phyloP scores from a whole-genome alignment of 164 flowering plant genomes.

The Protea cynaroides region DNA sequence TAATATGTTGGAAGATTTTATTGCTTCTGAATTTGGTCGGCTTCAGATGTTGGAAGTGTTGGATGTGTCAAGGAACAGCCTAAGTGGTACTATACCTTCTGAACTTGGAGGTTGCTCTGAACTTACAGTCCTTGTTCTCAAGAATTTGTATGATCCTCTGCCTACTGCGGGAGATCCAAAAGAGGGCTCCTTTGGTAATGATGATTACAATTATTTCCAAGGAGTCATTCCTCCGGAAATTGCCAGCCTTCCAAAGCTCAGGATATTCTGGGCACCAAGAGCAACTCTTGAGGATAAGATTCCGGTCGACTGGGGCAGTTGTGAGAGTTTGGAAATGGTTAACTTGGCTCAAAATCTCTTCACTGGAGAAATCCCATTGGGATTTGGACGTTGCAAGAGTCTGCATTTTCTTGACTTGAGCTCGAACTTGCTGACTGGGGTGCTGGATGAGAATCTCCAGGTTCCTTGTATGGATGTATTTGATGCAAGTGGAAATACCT shows the following conservation, averaged over 20 bases:
- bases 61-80: constrained; percentile 68
- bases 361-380: constrained; percentile 42
- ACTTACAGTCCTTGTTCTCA: constrained; percentile 56
- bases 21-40: constrained; percentile 58
- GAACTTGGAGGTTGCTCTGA: constrained; percentile 44
- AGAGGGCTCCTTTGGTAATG: constrained; percentile 22
- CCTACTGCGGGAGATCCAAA: constrained; percentile 1
- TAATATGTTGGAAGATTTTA: constrained; percentile 45
- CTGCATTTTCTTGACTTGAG: constrained; percentile 60
- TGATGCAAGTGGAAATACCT: constrained; percentile 57
- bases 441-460: constrained; percentile 39
- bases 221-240: constrained; percentile 61
- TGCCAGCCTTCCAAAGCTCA: constrained; percentile 58
- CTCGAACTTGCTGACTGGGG: constrained; percentile 51
- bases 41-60: constrained; percentile 56
- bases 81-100: constrained; percentile 41
- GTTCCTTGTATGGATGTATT: constrained; percentile 68
- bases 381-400: constrained; percentile 46
- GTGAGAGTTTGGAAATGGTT: constrained; percentile 67
- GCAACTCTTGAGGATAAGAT: constrained; percentile 54
- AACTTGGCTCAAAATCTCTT: constrained; percentile 62
- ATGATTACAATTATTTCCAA: constrained; percentile 63
- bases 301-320: constrained; percentile 63
- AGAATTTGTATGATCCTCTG: constrained; percentile 51
- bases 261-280: constrained; percentile 75